Percentiles rank a stretch among this genome's conserved stretches.
phyloP scores from a whole-genome alignment of 805 yeast genomes.

The Metschnikowia continentalis region DNA sequence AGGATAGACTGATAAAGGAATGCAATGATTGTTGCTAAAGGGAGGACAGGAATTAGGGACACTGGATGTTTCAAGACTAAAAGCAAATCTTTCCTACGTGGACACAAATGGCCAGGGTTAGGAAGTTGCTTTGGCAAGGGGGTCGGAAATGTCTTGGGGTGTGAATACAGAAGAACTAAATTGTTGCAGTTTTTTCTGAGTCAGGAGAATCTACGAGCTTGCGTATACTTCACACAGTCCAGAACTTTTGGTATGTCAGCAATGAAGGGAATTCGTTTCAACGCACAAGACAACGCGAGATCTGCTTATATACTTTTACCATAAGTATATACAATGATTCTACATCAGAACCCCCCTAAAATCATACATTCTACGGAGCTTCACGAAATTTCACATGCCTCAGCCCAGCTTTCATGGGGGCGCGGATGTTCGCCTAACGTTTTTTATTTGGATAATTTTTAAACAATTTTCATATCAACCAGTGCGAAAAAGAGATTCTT shows the following conservation, averaged over 20 bases:
- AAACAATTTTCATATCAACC: not conserved
- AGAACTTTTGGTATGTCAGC: not conserved
- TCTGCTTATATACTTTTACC: not conserved
- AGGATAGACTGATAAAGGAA: not conserved
- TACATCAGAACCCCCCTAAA: not conserved
- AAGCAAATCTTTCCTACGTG: not conserved
- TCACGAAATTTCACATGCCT: not conserved
- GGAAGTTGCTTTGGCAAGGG: not conserved
- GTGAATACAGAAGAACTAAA: not conserved
- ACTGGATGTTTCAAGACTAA: not conserved
- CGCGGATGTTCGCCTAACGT: conserved; percentile 1
- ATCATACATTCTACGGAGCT: no score
- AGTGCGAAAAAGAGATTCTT: not conserved
- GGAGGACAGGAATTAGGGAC: not conserved
- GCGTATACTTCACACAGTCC: conserved; percentile 5
- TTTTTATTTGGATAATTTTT: not conserved
- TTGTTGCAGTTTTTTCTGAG: conserved; percentile 2
- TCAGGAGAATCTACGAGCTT: conserved; percentile 2
- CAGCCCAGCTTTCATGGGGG: not conserved
- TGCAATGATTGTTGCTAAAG: not conserved
- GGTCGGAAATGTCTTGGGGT: not conserved
- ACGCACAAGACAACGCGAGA: not conserved
- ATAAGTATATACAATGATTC: not conserved
- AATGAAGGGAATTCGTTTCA: not conserved
- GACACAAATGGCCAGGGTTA: not conserved